These are phyloP conservation scores for Amorphotheca resinae DNA, from an alignment of 495 filamentous ascomycete genomes.

Conservation along the genomic window DNA sequence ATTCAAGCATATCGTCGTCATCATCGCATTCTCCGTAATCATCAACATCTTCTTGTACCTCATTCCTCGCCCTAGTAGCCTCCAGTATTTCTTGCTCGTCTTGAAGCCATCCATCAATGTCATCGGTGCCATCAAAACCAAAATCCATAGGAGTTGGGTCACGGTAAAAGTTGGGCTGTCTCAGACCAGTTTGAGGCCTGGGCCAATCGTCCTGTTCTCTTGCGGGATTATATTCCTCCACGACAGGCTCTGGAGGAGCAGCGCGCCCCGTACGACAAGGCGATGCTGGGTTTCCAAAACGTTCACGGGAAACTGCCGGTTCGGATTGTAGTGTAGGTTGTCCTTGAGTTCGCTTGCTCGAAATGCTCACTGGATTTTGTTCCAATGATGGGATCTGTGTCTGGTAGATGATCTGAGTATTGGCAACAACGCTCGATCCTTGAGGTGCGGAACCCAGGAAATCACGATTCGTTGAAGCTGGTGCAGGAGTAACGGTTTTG, in stretches of 20 bases:
- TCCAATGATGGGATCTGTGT: slow-evolving; percentile 27
- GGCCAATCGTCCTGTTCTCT: not conserved
- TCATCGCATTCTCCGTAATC: slow-evolving; percentile 54
- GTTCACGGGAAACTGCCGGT: no score
- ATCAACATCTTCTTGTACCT: slow-evolving; percentile 9
- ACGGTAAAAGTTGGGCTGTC: slow-evolving; percentile 13
- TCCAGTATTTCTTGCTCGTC: slow-evolving; percentile 9
- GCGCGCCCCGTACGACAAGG: not conserved
- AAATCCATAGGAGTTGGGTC: slow-evolving; percentile 6
- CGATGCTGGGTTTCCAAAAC: not conserved
- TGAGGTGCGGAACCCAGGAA: not conserved
- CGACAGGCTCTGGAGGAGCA: not conserved
- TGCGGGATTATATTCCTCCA: not conserved
- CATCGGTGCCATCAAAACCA: slow-evolving; percentile 9
- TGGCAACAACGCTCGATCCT: slow-evolving; percentile 20
- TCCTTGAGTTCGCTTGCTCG: not conserved
- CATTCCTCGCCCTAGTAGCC: not conserved
- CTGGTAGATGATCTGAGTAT: slow-evolving; percentile 35
- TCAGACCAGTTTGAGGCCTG: not conserved
- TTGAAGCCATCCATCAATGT: slow-evolving; percentile 10
- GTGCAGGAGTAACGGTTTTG: not conserved
- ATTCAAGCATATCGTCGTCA: slow-evolving; percentile 58
- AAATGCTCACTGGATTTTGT: not conserved
- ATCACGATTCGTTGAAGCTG: slow-evolving; percentile 4
- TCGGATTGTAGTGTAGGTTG: not conserved